Base-by-base conservation (phyloP, 1,284 basidiomycete genomes). In the Ceratobasidium theobromae region DNA sequence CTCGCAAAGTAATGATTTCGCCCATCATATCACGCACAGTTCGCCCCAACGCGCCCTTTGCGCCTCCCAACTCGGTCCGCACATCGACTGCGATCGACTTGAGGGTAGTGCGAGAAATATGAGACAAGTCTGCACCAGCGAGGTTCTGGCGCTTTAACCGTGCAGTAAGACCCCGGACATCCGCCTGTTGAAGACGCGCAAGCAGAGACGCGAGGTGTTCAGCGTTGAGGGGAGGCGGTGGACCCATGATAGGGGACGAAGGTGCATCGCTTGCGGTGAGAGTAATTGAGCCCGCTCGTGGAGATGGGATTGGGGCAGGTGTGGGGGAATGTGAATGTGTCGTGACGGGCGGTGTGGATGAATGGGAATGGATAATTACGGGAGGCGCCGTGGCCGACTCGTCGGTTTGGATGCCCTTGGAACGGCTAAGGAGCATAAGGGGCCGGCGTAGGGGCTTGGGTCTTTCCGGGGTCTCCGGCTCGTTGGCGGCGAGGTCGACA, bases 61-160 rank as follows among this genome's bases (percentile, higher is more conserved):
- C 9, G 23, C 27, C 52, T 33, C 58, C 58, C 70, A 98, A 84
- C 72, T 99, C 96, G 68, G 87, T 89, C 18, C 92, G 82, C 6
- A 87, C 80, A 65, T 99, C 95, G 35, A 81, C 77, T 16, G 94
- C 75, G 55, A 98, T 87, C 43, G 83, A 82, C 66, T 85, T 84
- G 66, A 98, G 82, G 0, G 94, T 98, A 21, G 84, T 86, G 41
- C 89, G 86, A 0, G 95, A 95, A 16, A 98, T 81, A 73, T 98
- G 92, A 14, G 86, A 85, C 18, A 98, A 84, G 72, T 98, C 95
- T 45, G 87, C 86, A 1, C 91, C 88, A 66, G 85, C 88, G 1
- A 98, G 81, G 72, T 95, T 86, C 71, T 98, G 96, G 51, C 94
- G 88, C 76, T 95, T 96, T 46, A 99, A 80, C 14, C 96, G 86